These are phyloP conservation scores for Rhodotorula mucilaginosa DNA, from an alignment of 1,284 basidiomycete genomes.

Conservation along the genomic window DNA sequence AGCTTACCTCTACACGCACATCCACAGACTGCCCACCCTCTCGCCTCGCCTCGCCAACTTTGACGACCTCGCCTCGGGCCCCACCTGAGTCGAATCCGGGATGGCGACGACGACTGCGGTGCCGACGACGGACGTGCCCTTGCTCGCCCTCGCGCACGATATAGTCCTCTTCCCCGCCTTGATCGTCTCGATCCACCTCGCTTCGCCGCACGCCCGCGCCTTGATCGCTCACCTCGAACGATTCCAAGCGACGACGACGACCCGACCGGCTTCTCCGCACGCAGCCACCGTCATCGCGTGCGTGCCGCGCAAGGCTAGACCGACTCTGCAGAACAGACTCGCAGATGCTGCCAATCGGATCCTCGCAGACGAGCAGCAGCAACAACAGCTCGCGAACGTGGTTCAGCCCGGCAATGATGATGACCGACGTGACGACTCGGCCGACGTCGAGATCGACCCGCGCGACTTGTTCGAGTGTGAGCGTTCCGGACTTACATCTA, in stretches of 20 bases:
- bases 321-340: background rate
- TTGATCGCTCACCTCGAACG: background rate
- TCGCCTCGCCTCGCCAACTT: too few species aligned
- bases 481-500: background rate
- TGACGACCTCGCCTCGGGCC: background rate
- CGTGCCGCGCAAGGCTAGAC: slow-evolving; percentile 30
- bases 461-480: slow-evolving; percentile 31
- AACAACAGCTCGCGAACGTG: background rate
- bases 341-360: background rate
- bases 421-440: background rate
- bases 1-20: too few species aligned
- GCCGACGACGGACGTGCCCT: background rate
- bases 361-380: background rate
- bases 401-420: background rate
- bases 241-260: background rate
- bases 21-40: too few species aligned
- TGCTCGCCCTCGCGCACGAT: slow-evolving; percentile 28
- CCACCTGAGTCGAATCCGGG: background rate
- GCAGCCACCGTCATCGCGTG: slow-evolving; percentile 33
- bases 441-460: slow-evolving; percentile 7
- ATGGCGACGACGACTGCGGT: background rate
- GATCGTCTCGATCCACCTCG: slow-evolving; percentile 36
- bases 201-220: slow-evolving; percentile 6
- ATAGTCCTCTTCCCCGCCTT: slow-evolving; percentile 35
- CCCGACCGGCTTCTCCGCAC: background rate